Percentiles rank a stretch among this genome's conserved stretches.
Conservation (phyloP, 2,329 filamentous ascomycete species). For the Incumbomyces lentus region DNA sequence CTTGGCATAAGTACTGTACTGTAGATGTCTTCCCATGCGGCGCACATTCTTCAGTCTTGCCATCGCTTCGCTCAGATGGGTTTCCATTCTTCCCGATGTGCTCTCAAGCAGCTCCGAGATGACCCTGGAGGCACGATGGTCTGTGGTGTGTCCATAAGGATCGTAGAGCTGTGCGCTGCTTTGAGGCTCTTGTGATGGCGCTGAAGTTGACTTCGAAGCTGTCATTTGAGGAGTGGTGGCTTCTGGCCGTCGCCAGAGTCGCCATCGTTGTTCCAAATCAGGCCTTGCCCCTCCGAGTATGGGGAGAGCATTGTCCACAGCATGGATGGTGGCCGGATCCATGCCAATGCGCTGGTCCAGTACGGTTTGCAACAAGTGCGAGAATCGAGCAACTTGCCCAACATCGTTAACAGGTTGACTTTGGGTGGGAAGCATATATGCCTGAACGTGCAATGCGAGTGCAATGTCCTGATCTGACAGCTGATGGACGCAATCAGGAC, state of each 20-base stretch:
- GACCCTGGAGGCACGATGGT: constrained; percentile 83
- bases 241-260: constrained; percentile 37
- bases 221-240: constrained; percentile 27
- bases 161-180: constrained; percentile 47
- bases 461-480: constrained; percentile 43
- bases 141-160: constrained; percentile 79
- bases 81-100: constrained; percentile 59
- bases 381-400: constrained; percentile 50
- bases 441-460: constrained; percentile 52
- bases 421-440: constrained; percentile 33
- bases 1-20: constrained; percentile 95
- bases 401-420: constrained; percentile 39
- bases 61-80: constrained; percentile 69
- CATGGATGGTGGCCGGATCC: constrained; percentile 44
- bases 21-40: constrained; percentile 76
- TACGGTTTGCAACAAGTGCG: constrained; percentile 50
- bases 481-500: constrained; percentile 48
- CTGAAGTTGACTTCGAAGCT: constrained; percentile 36
- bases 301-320: constrained; percentile 49
- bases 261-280: constrained; percentile 45
- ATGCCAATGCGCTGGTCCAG: constrained; percentile 43
- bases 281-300: constrained; percentile 40
- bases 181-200: constrained; percentile 58
- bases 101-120: constrained; percentile 87
- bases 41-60: constrained; percentile 86